These are phyloP conservation scores for Chaetothyriales sp. DNA, from an alignment of 2,329 filamentous ascomycete genomes.

Conservation along the genomic window DNA sequence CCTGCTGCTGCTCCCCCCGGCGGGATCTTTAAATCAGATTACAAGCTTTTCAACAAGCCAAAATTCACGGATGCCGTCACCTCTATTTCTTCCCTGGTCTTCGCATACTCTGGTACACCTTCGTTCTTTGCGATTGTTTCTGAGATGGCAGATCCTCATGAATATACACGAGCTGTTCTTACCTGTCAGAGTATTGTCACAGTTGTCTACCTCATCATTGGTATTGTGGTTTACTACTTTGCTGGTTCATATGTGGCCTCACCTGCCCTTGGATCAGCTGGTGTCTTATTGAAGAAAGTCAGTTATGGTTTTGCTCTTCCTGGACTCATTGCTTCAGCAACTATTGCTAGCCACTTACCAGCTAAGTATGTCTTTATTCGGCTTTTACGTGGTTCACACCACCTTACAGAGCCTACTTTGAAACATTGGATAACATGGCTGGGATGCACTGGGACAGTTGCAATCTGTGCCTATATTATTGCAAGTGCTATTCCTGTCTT, in stretches of 20 bases:
- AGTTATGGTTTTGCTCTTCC: constrained; percentile 29
- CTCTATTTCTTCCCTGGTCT: constrained; percentile 20
- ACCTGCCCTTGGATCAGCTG: constrained; percentile 34
- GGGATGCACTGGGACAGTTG: constrained; percentile 29
- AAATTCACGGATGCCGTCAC: constrained; percentile 20
- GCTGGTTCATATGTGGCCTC: constrained; percentile 34
- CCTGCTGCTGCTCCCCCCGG: constrained; percentile 25
- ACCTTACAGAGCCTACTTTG: constrained; percentile 37
- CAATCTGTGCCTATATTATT: constrained; percentile 34
- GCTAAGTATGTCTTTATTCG: constrained; percentile 44
- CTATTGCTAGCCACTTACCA: constrained; percentile 24
- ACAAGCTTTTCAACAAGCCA: constrained; percentile 16
- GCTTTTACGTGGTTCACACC: constrained; percentile 35
- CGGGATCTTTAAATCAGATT: constrained; percentile 21
- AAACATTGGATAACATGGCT: constrained; percentile 41
- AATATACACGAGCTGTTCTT: constrained; percentile 23
- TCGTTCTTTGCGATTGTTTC: constrained; percentile 25
- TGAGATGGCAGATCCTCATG: constrained; percentile 25
- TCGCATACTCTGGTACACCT: constrained; percentile 20
- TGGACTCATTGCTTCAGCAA: constrained; percentile 16
- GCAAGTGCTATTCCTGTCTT: constrained; percentile 35
- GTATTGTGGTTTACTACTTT: constrained; percentile 31
- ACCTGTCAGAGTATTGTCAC: constrained; percentile 21
- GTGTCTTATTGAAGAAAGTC: constrained; percentile 29
- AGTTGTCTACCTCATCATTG: constrained; percentile 27